These are phyloP conservation scores for Pythium brassicae DNA, from an alignment of 352 stramenopile species.

Conservation along the genomic window DNA sequence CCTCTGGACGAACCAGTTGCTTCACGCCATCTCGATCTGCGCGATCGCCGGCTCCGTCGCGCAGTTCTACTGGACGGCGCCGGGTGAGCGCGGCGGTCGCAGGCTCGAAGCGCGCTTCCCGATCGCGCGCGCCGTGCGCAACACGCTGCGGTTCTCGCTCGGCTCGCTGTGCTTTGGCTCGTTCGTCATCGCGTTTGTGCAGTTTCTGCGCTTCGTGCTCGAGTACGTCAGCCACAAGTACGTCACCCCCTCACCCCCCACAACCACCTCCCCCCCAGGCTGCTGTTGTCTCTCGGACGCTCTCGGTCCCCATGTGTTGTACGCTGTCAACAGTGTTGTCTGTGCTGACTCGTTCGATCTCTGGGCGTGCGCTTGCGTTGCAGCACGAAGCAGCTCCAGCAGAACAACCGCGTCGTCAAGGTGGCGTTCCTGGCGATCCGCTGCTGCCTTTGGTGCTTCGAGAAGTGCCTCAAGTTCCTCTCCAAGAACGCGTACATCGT, in stretches of 20 bases:
- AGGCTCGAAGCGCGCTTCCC: slow-evolving; percentile 54
- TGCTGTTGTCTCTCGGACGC: not conserved
- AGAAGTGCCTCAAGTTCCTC: slow-evolving; percentile 96
- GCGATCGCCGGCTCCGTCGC: slow-evolving; percentile 88
- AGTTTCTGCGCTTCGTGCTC: slow-evolving; percentile 92
- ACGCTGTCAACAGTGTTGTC: too few relatives aligned
- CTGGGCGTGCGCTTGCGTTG: not conserved
- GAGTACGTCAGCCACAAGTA: slow-evolving; percentile 94
- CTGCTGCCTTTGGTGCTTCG: slow-evolving; percentile 95
- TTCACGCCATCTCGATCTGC: slow-evolving; percentile 94
- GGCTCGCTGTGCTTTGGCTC: slow-evolving; percentile 96
- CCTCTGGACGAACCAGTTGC: slow-evolving; percentile 95
- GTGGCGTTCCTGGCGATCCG: slow-evolving; percentile 72
- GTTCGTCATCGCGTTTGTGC: slow-evolving; percentile 96
- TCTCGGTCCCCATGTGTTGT: not conserved
- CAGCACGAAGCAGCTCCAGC: slow-evolving; percentile 73
- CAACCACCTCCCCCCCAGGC: too few relatives aligned
- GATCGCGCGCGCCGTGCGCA: slow-evolving; percentile 48
- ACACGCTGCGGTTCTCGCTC: slow-evolving; percentile 87
- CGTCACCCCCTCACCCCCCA: too few relatives aligned
- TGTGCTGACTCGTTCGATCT: not conserved
- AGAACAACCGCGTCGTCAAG: slow-evolving; percentile 73
- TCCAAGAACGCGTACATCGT: slow-evolving; percentile 96
- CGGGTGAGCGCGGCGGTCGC: slow-evolving; percentile 26
- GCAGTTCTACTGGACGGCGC: slow-evolving; percentile 91